phyloP scores from a whole-genome alignment of 805 yeast species.

The Nakazawaea ishiwadae region DNA sequence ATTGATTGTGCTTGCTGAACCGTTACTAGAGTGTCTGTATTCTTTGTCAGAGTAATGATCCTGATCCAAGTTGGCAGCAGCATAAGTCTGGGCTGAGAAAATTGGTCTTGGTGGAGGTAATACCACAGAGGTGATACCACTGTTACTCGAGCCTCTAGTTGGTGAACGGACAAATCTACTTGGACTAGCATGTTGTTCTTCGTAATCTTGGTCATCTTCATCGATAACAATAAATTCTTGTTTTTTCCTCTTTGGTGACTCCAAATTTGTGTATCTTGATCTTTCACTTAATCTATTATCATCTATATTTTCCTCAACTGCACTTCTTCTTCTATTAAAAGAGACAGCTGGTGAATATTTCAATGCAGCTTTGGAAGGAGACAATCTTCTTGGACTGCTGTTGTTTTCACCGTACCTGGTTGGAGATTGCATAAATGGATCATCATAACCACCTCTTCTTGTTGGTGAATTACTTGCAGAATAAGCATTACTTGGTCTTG shows the following conservation, averaged over 20 bases:
- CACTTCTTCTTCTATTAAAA: conserved; percentile 25
- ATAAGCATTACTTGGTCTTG: conserved; percentile 25
- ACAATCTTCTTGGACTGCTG: conserved; percentile 11
- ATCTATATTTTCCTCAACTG: conserved; percentile 20
- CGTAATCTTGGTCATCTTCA: conserved; percentile 34
- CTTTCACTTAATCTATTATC: conserved; percentile 42
- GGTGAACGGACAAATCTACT: conserved; percentile 18
- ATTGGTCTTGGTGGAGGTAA: conserved; percentile 64
- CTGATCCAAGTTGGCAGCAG: conserved; percentile 40
- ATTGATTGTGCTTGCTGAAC: conserved; percentile 1
- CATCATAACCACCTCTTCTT: too few relatives aligned
- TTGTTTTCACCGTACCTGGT: background rate
- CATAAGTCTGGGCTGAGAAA: conserved; percentile 57
- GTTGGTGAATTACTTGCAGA: too few relatives aligned
- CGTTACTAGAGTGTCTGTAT: conserved; percentile 4
- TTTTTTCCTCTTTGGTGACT: conserved; percentile 64
- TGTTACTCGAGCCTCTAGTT: conserved; percentile 27
- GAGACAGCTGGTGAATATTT: conserved; percentile 42
- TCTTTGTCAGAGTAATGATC: conserved; percentile 1
- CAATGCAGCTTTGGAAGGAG: conserved; percentile 32
- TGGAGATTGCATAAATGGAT: conserved; percentile 1
- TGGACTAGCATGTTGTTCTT: conserved; percentile 23
- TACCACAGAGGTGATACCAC: conserved; percentile 32
- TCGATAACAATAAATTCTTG: conserved; percentile 46
- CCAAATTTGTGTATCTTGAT: conserved; percentile 61